Evolutionary conservation across 306 rosid species (phyloP).

Genomic region (Fragaria iinumae): DNA sequence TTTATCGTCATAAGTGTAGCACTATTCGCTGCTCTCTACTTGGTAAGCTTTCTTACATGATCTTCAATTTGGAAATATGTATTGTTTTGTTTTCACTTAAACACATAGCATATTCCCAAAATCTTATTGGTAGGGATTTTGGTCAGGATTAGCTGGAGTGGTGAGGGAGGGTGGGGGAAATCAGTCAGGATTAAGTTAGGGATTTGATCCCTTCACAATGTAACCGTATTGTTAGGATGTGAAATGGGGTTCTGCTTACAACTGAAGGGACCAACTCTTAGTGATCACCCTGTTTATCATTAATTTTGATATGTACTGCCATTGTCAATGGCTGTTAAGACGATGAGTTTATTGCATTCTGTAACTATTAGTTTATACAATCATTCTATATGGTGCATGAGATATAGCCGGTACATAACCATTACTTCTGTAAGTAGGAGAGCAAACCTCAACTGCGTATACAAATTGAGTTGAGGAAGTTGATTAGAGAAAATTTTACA

Average conservation of each 20-base stretch:
- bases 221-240: neutral
- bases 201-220: neutral
- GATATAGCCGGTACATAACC: neutral
- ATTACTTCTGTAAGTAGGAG: neutral
- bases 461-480: neutral
- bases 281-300: neutral
- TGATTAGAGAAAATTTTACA: neutral
- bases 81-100: constrained; percentile 13
- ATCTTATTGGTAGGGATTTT: neutral
- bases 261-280: neutral
- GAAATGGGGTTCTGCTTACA: neutral
- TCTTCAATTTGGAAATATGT: neutral
- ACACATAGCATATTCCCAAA: neutral
- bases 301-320: neutral
- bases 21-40: constrained; percentile 63
- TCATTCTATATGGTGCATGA: neutral
- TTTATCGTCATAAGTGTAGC: constrained; percentile 68
- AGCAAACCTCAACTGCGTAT: neutral
- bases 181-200: neutral
- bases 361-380: neutral
- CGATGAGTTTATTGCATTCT: neutral
- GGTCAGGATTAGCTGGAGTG: neutral
- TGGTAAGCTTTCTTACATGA: constrained; percentile 49
- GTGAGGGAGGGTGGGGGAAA: neutral
- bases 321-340: neutral